These are phyloP conservation scores for Agroathelia rolfsii DNA, from an alignment of 1,284 basidiomycete genomes.

Conservation along the genomic window DNA sequence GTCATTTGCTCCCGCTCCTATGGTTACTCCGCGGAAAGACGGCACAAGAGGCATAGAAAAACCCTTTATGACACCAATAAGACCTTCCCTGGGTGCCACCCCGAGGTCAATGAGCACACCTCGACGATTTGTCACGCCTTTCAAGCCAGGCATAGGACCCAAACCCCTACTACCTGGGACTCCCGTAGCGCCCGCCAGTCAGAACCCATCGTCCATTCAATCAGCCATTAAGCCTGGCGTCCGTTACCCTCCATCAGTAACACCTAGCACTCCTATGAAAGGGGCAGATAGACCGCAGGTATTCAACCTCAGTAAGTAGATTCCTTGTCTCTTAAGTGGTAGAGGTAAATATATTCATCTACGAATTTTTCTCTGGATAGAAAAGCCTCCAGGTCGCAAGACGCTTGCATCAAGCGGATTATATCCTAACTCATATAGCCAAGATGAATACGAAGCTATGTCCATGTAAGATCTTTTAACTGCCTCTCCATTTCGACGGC, in stretches of 20 bases:
- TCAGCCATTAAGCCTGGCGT: constrained; percentile 9
- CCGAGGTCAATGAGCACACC: constrained; percentile 22
- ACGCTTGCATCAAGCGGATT: constrained; percentile 43
- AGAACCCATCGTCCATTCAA: constrained; percentile 3
- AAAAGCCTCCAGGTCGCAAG: constrained; percentile 27
- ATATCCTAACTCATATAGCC: constrained; percentile 44
- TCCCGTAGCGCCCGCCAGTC: constrained; percentile 8
- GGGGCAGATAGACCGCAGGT: constrained; percentile 15
- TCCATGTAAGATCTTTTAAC: constrained; percentile 46
- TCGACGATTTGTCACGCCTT: constrained; percentile 56
- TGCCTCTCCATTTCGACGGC: constrained; percentile 4
- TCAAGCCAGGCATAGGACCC: constrained; percentile 50
- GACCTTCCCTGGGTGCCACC: constrained; percentile 25
- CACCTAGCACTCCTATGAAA: constrained; percentile 7
- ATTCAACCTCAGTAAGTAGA: constrained; percentile 39
- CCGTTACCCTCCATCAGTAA: constrained; percentile 5
- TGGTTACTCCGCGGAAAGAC: constrained; percentile 14
- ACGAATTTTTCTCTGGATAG: constrained; percentile 21
- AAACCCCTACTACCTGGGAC: constrained; percentile 3
- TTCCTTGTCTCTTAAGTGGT: not conserved
- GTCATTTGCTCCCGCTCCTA: constrained; percentile 13
- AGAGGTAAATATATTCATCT: too few species aligned
- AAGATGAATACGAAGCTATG: constrained; percentile 40
- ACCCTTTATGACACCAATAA: constrained; percentile 22
- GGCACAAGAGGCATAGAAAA: constrained; percentile 9